Base-by-base conservation (phyloP, 805 yeast genomes). In the Wickerhamomyces ciferrii region DNA sequence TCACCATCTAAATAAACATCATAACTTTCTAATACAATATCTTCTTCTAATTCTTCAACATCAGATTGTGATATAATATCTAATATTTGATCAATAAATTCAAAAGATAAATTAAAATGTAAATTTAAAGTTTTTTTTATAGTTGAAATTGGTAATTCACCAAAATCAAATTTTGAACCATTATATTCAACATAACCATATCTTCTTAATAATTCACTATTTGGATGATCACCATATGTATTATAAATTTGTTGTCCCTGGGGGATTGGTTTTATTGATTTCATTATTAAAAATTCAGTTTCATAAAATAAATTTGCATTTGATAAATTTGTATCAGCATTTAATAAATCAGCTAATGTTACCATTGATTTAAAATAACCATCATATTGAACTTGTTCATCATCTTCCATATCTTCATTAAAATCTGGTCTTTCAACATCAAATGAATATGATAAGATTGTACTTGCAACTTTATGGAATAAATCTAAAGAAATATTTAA, bases 161-260 rank as follows among this genome's bases (percentile, higher is more conserved):
- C 96, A 56, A 87, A 84, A 62, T 92, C 98, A 60, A 71, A 79
- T 41, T 76, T 78, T 2, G 94, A 84, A 0, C 88, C 87, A 19
- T 71, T 72, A 50, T 68, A 62, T 65, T 91, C 97, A 23, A 89
- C 94, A 57, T 87, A 92, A 0, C 99, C 99, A 55, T 92, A 92
- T 47, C 96, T 76, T 57, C 99, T 76, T 46, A 94, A 69, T 29
- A 94, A 74, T 58, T 94, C 98, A n/a, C 92, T 71, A 62, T 91
- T 92, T 34, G 97, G 94, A 53, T 87, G 82, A 40, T 90, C 94
- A 1, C 96, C 95, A 62, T 94, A 92, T 0, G 89, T 84, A 65
- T 92, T 92, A 66, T 78, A 91, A 4, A 92, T 71, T 60, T 94
- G 98, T 29, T 80, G 84, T 3, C 86, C 90, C 32, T 66, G 66